A percentile compares a stretch with the other conserved stretches of the same genome.
Evolutionary conservation across 192 early-diverging fungal genomes (phyloP).

Genomic region (Backusella psychrophila): DNA sequence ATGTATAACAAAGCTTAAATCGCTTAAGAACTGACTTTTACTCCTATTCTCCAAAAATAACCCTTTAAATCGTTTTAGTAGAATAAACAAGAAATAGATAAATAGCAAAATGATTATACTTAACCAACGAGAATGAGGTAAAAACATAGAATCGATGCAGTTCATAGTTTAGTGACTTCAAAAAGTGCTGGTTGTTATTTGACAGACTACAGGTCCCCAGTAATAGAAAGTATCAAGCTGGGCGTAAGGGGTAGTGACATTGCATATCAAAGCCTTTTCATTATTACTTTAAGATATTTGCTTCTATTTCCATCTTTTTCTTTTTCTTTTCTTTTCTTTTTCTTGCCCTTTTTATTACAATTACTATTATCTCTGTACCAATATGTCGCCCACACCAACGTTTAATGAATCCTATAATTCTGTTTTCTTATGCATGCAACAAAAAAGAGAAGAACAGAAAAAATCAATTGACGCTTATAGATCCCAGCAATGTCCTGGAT

Average conservation of each 20-base stretch:
- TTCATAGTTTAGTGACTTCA: background rate
- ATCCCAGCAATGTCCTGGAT: conserved; percentile 38
- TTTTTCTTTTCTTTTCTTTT: background rate
- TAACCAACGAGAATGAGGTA: background rate
- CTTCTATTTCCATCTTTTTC: background rate
- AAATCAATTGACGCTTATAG: conserved; percentile 26
- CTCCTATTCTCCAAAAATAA: background rate
- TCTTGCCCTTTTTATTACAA: background rate
- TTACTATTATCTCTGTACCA: background rate
- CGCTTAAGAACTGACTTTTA: background rate
- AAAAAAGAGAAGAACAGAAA: conserved; percentile 20
- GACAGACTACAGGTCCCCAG: background rate
- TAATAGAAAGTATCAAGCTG: background rate
- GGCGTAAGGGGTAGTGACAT: background rate
- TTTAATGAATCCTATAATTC: conserved; percentile 10
- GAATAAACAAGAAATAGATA: background rate
- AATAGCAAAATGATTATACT: background rate
- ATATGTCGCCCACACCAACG: background rate
- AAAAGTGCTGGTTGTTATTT: background rate
- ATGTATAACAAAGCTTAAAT: background rate
- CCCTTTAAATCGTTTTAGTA: background rate
- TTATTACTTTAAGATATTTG: background rate
- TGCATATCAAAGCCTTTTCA: background rate
- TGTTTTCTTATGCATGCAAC: conserved; percentile 16
- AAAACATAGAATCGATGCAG: background rate